Percentiles rank a stretch among this genome's conserved stretches.
These are phyloP conservation scores for Fusarium floridanum DNA, from an alignment of 2,329 filamentous ascomycete genomes.

Conservation along the genomic window DNA sequence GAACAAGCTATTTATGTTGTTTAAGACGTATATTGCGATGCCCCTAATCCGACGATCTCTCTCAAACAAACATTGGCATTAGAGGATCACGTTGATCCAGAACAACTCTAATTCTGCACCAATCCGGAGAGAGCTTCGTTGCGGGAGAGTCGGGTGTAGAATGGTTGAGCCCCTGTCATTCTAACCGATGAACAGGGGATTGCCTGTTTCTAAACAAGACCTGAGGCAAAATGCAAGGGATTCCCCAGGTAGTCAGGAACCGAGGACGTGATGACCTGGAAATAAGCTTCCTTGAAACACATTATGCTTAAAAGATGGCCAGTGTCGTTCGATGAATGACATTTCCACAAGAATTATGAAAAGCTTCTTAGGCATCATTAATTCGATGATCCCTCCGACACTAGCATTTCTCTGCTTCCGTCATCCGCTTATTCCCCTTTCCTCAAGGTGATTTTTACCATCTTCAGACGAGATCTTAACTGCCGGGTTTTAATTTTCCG, in stretches of 20 bases:
- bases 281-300: constrained; percentile 9
- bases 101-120: constrained; percentile 1
- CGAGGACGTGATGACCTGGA: background rate
- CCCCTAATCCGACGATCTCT: background rate
- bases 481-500: constrained; percentile 5
- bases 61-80: constrained; percentile 1
- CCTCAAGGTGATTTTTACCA: background rate
- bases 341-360: background rate
- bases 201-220: constrained; percentile 5
- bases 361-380: background rate
- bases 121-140: background rate
- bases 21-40: background rate
- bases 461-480: background rate
- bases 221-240: background rate
- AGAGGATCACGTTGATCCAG: constrained; percentile 5
- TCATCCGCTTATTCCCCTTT: background rate
- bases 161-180: background rate
- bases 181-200: background rate
- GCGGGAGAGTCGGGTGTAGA: background rate
- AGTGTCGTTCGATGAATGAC: background rate
- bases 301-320: background rate
- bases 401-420: too few relatives aligned
- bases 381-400: background rate
- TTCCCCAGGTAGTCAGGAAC: background rate
- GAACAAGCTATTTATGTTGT: background rate